Conservation (phyloP, 108 stramenopile genomes). For the Nitzschia sp. region DNA sequence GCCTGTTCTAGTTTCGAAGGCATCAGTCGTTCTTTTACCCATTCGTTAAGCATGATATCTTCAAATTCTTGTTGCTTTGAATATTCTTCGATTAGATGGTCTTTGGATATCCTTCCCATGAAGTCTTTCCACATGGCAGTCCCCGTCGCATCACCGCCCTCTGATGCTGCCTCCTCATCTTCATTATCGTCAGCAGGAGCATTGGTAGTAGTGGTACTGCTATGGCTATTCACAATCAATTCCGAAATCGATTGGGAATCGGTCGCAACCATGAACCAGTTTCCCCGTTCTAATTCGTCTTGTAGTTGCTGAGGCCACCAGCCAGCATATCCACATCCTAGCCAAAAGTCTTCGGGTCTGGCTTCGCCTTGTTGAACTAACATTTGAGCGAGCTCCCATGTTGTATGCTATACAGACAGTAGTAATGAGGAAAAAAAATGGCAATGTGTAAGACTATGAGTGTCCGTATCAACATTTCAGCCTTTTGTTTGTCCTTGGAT, state of each 20-base stretch:
- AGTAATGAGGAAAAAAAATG: too few species aligned
- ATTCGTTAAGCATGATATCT: conserved; percentile 83
- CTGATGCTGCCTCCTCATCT: neutral
- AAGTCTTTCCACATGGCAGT: conserved; percentile 66
- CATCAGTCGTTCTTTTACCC: conserved; percentile 57
- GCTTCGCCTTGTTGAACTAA: conserved; percentile 22
- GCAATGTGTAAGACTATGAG: too few species aligned
- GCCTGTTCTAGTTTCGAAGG: neutral
- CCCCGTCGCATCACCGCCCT: conserved; percentile 46
- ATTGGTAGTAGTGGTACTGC: neutral
- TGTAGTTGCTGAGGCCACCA: conserved; percentile 65
- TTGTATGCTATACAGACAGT: neutral
- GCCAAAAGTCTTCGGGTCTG: conserved; percentile 25
- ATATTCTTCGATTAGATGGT: neutral
- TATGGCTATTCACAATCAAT: neutral
- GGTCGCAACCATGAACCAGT: conserved; percentile 87
- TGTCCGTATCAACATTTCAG: too few species aligned
- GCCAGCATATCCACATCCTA: conserved; percentile 43
- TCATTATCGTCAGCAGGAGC: neutral
- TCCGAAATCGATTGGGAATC: conserved; percentile 52
- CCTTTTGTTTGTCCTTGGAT: too few species aligned
- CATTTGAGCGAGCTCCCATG: conserved; percentile 12
- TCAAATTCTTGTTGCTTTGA: conserved; percentile 52
- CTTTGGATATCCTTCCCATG: conserved; percentile 45
- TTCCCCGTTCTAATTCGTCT: conserved; percentile 72